phyloP scores from a whole-genome alignment of 1,284 basidiomycete genomes.

The Puccinia novopanici region DNA sequence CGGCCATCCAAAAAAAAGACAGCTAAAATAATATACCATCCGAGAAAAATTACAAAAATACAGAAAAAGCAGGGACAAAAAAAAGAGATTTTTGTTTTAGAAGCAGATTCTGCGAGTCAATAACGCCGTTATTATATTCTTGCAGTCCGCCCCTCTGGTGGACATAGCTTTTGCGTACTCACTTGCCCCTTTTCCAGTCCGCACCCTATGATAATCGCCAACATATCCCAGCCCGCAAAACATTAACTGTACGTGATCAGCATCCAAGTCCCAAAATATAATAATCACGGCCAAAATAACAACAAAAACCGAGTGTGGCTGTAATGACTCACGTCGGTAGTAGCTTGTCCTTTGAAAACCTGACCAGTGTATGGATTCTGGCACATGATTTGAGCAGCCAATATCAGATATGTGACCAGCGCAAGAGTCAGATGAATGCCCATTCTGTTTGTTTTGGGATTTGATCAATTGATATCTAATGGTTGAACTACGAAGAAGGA shows the following conservation, averaged over 20 bases:
- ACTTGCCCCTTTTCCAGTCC: constrained; percentile 6
- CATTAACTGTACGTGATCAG: background rate
- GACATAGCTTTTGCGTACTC: background rate
- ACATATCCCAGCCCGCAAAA: background rate
- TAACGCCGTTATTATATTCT: too few species aligned
- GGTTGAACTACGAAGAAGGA: too few species aligned
- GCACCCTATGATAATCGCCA: too few species aligned
- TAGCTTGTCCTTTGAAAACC: constrained; percentile 20
- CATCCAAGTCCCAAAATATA: background rate
- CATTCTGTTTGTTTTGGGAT: too few species aligned
- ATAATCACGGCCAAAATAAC: background rate
- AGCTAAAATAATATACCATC: too few species aligned
- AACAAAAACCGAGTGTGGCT: background rate
- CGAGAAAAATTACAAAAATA: too few species aligned
- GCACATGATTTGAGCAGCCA: background rate
- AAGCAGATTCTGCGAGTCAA: too few species aligned
- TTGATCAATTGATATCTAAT: too few species aligned
- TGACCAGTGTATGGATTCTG: background rate
- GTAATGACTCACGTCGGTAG: background rate
- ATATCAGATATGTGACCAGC: background rate
- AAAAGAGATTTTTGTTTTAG: too few species aligned
- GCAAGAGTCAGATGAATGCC: too few species aligned
- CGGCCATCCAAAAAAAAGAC: constrained; percentile 1
- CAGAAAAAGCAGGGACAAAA: too few species aligned
- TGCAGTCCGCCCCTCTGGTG: background rate